Conservation (phyloP, 75 land plant species). For the Cryptomeria japonica region DNA sequence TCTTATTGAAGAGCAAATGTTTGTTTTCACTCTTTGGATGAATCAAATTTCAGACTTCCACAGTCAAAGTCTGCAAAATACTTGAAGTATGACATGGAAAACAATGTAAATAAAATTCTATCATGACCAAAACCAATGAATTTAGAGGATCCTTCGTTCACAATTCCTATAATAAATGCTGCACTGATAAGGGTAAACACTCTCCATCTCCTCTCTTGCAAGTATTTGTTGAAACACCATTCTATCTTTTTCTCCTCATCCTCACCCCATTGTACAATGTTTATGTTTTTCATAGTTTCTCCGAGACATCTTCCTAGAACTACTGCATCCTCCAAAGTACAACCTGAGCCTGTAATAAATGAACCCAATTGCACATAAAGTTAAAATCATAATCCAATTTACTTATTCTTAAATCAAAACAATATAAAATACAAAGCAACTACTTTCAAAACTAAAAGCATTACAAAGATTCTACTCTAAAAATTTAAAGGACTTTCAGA, state of each 20-base stretch:
- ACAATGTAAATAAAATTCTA: slow-evolving; percentile 19
- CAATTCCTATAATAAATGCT: not conserved
- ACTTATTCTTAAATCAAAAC: no score
- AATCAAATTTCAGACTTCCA: no score
- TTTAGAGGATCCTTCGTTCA: not conserved
- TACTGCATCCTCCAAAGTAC: slow-evolving; percentile 69
- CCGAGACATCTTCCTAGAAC: slow-evolving; percentile 20
- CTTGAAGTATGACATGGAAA: not conserved
- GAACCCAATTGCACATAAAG: no score
- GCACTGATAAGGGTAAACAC: not conserved
- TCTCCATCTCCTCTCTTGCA: not conserved
- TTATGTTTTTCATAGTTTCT: not conserved
- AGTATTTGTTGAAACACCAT: slow-evolving; percentile 25
- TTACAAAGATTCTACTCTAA: no score
- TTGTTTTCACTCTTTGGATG: no score
- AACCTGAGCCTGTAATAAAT: slow-evolving; percentile 51
- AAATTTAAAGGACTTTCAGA: no score
- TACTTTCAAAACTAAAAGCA: no score
- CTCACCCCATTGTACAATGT: not conserved
- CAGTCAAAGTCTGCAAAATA: not conserved
- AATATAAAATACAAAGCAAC: no score
- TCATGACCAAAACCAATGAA: slow-evolving; percentile 10
- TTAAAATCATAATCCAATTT: no score
- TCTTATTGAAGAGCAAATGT: no score
- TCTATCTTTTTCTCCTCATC: slow-evolving; percentile 18